Conservation (phyloP, 2,329 filamentous ascomycete genomes). For the Emergomyces pasteurianus region DNA sequence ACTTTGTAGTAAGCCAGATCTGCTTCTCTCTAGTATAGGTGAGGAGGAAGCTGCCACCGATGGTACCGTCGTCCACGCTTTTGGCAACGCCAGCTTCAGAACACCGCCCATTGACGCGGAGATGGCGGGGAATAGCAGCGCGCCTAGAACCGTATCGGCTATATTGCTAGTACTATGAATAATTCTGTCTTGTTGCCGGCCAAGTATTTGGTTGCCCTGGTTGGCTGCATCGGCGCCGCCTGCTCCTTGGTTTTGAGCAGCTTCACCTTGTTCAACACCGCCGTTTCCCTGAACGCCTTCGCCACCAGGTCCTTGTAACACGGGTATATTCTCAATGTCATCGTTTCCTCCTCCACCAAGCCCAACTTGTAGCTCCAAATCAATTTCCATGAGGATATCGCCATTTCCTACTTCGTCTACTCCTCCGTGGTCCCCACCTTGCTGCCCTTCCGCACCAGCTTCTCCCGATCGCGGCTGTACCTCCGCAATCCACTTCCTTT, state of each 20-base stretch:
- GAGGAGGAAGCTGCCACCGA: slow-evolving; percentile 29
- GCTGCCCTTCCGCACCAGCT: slow-evolving; percentile 9
- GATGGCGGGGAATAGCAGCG: slow-evolving; percentile 69
- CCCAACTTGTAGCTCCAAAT: slow-evolving; percentile 40
- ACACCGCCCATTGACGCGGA: slow-evolving; percentile 68
- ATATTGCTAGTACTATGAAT: slow-evolving; percentile 44
- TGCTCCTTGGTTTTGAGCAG: background rate
- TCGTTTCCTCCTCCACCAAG: slow-evolving; percentile 35
- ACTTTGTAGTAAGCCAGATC: slow-evolving; percentile 60
- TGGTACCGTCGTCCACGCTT: slow-evolving; percentile 48
- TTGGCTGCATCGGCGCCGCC: background rate
- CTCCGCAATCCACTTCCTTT: slow-evolving; percentile 50
- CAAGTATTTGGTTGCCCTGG: slow-evolving; percentile 18
- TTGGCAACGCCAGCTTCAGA: slow-evolving; percentile 56
- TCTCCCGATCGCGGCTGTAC: slow-evolving; percentile 46
- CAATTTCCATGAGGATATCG: slow-evolving; percentile 37
- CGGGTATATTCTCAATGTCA: slow-evolving; percentile 9
- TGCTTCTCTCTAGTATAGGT: slow-evolving; percentile 26
- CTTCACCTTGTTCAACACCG: background rate
- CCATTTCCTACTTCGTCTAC: slow-evolving; percentile 25
- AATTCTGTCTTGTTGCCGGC: slow-evolving; percentile 35
- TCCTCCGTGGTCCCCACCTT: slow-evolving; percentile 23
- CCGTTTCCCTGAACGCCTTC: background rate
- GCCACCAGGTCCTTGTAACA: slow-evolving; percentile 5
- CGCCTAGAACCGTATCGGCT: slow-evolving; percentile 51